Conservation (phyloP, 2,329 filamentous ascomycete genomes). For the Hymenoscyphus albidus region DNA sequence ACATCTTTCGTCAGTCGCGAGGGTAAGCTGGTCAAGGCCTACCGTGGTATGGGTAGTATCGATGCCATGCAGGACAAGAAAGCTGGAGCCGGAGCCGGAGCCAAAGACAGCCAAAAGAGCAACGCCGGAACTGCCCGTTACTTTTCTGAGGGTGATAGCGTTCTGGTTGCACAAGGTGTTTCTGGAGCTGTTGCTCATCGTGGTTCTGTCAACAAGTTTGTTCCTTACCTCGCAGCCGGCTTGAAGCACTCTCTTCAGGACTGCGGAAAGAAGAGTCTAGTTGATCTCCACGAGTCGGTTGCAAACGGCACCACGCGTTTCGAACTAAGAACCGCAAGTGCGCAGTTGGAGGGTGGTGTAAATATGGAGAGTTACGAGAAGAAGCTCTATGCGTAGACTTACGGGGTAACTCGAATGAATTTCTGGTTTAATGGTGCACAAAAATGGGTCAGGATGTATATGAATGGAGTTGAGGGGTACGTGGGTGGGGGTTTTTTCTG, state of each 20-base stretch:
- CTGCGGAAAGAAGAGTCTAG: slow-evolving; percentile 78
- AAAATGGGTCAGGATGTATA: slow-evolving; percentile 9
- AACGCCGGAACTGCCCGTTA: slow-evolving; percentile 97
- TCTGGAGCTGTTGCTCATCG: slow-evolving; percentile 78
- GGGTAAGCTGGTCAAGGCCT: slow-evolving; percentile 97
- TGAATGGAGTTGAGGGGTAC: slow-evolving; percentile 4
- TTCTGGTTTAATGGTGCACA: slow-evolving; percentile 1
- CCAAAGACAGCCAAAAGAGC: slow-evolving; percentile 69
- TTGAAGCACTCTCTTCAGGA: slow-evolving; percentile 98
- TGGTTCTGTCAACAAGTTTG: slow-evolving; percentile 80
- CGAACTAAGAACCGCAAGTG: slow-evolving; percentile 89
- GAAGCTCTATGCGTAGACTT: slow-evolving; percentile 84
- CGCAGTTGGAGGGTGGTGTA: slow-evolving; percentile 93
- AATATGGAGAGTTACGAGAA: slow-evolving; percentile 99
- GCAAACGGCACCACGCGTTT: slow-evolving; percentile 76
- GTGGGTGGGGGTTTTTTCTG: neutral
- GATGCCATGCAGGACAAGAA: slow-evolving; percentile 99
- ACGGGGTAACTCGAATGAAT: slow-evolving; percentile 7
- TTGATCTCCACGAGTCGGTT: slow-evolving; percentile 72
- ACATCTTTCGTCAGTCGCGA: slow-evolving; percentile 95
- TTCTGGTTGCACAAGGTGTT: slow-evolving; percentile 95
- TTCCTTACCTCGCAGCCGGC: slow-evolving; percentile 92
- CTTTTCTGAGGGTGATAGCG: slow-evolving; percentile 93
- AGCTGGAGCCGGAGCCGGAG: slow-evolving; percentile 77
- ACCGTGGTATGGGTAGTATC: slow-evolving; percentile 98